Evolutionary conservation across 1,284 basidiomycete genomes (phyloP).

Genomic region (Caloboletus firmus): DNA sequence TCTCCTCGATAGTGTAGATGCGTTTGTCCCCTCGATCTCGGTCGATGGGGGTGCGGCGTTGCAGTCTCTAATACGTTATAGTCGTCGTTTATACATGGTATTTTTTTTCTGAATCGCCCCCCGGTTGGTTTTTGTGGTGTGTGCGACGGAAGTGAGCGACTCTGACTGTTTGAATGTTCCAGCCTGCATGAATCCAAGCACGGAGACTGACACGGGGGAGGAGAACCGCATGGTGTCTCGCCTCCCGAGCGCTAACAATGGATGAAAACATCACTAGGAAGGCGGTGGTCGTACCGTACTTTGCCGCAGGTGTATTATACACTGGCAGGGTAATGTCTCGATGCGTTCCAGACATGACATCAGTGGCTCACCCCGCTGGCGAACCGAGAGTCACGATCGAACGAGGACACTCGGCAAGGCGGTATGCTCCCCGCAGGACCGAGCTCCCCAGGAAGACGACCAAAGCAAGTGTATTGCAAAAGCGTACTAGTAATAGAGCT

Average conservation of each 20-base stretch:
- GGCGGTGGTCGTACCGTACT: neutral
- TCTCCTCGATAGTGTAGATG: slow-evolving; percentile 30
- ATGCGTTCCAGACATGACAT: neutral
- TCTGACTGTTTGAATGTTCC: neutral
- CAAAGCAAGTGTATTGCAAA: neutral
- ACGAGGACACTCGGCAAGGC: neutral
- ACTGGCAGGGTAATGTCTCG: neutral
- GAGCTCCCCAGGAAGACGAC: neutral
- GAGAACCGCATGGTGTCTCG: no score
- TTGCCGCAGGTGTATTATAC: neutral
- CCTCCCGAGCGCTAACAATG: neutral
- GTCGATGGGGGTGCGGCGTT: slow-evolving; percentile 10
- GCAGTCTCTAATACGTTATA: slow-evolving; percentile 38
- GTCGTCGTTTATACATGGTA: slow-evolving; percentile 33
- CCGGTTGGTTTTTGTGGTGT: neutral
- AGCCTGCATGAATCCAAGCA: neutral
- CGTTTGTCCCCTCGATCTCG: slow-evolving; percentile 1
- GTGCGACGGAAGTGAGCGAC: neutral
- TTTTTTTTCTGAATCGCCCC: neutral
- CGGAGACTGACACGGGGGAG: neutral
- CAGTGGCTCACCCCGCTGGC: neutral
- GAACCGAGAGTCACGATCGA: neutral
- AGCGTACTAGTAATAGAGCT: neutral
- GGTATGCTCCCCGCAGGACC: neutral
- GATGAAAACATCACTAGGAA: neutral